A percentile compares a stretch with the other conserved stretches of the same genome.
These are phyloP conservation scores for peach (Prunus persica) DNA, from an alignment of 306 rosid genomes.

Conservation along the genomic window Prunus_persica_NCBIv2 NC_034011.1:23991001-23991500, in stretches of 20 bases:
- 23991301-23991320: neutral
- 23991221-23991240: neutral
- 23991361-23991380: neutral
- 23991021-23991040: neutral
- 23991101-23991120: neutral
- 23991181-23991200: neutral
- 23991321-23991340: neutral
- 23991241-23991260: too few species aligned
- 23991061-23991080: constrained; percentile 16
- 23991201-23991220: neutral
- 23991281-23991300: too few species aligned
- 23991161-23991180: neutral
- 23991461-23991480: neutral
- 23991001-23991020: neutral
- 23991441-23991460: neutral
- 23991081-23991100: neutral
- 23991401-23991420: neutral
- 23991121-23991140: neutral
- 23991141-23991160: neutral
- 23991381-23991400: neutral
- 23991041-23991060: neutral
- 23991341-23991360: neutral
- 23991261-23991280: too few species aligned
- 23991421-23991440: too few species aligned
- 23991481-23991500: neutral